These are phyloP conservation scores for Colletotrichum lindemuthianum DNA, from an alignment of 2,329 filamentous ascomycete genomes.

Conservation along the genomic window DNA sequence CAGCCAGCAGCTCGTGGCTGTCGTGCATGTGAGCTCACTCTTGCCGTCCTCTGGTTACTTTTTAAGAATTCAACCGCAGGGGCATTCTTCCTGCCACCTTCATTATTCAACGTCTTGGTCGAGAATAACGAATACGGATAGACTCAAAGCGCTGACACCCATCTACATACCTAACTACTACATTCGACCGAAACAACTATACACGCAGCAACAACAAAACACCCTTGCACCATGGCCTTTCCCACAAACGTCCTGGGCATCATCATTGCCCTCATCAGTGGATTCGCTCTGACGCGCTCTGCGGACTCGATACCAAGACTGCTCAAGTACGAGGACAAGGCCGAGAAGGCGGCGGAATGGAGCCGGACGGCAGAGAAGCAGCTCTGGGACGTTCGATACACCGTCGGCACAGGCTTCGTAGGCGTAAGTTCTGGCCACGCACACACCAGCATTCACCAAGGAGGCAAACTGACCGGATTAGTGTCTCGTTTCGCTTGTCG, in stretches of 20 bases:
- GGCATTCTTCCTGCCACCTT: too few relatives aligned
- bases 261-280: constrained; percentile 38
- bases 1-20: too few relatives aligned
- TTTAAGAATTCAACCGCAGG: background rate
- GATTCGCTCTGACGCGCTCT: constrained; percentile 39
- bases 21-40: constrained; percentile 15
- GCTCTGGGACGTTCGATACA: constrained; percentile 43
- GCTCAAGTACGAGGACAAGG: constrained; percentile 42
- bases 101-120: too few relatives aligned
- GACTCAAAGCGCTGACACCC: background rate
- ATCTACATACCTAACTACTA: background rate
- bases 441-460: background rate
- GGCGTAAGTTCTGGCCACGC: constrained; percentile 35
- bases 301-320: constrained; percentile 42
- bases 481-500: constrained; percentile 38
- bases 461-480: constrained; percentile 10
- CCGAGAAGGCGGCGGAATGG: constrained; percentile 44
- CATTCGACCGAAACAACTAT: background rate
- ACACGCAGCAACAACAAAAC: background rate
- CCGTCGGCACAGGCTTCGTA: constrained; percentile 42
- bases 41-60: background rate
- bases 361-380: constrained; percentile 41
- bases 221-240: constrained; percentile 29
- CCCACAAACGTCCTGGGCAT: constrained; percentile 31
- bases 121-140: background rate